Evolutionary conservation across 176 grass and related monocot genomes (phyloP), one percentile per base, ranked within the genome.

Genomic region (Tillandsia fasciculata): DNA sequence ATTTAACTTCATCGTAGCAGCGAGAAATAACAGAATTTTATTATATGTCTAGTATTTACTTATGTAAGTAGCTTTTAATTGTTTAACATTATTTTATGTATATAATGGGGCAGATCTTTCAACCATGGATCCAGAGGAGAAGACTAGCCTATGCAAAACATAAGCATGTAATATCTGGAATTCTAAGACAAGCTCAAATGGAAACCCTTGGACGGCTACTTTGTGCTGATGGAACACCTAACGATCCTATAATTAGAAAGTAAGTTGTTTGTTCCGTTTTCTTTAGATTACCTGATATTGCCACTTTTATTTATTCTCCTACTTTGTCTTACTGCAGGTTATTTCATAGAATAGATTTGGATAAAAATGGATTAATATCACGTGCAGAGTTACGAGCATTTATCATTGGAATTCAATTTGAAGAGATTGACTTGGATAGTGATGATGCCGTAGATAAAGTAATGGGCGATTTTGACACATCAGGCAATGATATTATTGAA

Each of bases 141-240:
- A 87, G 81, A 67, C 77, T 93, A 10, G 94, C 90, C 48, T 99
- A 84, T 12, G 94, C 77, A 13, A 99, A 99, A 71, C 89, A 86
- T 78, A 99, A 86, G 64, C 94, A 93, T 87, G 79, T 99, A 69
- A 99, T 99, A 70, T 93, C 94, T 66, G 94, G 94, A 77, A 88
- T 99, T 73, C 73, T 99, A 51, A 83, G 17, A 77, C 79, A 86
- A 50, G 87, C 66, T 64, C 84, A 84, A 20, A 83, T 2, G 64
- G 24, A 67, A 79, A 11, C 82, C 4, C 69, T 99, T 5, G 94
- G 86, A 10, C 74, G 61, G 0, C 78, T 99, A 48, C 78, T 90
- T 73, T 42, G 84, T 7, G 82, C 83, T 0, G 69, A 90, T 15
- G 93, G 93, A 63, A 71, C 80, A 22, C 79, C 93, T 27, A 81